Evolutionary conservation across 352 stramenopile genomes (phyloP).

Genomic region (Stramenopiles sp.): DNA sequence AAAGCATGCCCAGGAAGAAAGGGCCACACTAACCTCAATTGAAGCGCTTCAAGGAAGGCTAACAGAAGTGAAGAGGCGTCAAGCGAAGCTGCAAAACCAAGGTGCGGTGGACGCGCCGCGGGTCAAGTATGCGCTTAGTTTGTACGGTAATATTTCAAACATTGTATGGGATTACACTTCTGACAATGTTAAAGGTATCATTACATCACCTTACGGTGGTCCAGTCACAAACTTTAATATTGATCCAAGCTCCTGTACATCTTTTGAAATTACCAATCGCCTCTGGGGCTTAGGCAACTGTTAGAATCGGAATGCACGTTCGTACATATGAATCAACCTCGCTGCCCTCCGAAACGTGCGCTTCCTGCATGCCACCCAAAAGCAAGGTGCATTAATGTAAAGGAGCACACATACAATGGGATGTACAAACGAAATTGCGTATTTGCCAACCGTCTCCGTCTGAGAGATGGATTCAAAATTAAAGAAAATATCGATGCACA

Average conservation of each 20-base stretch:
- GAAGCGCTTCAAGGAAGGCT: background rate
- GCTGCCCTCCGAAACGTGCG: too few relatives aligned
- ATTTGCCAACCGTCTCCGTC: too few relatives aligned
- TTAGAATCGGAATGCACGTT: too few relatives aligned
- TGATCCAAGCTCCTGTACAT: conserved; percentile 12
- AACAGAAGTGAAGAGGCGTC: background rate
- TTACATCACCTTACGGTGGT: conserved; percentile 2
- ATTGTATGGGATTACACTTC: conserved; percentile 12
- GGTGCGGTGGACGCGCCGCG: background rate
- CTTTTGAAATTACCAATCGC: conserved; percentile 11
- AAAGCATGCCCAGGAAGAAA: background rate
- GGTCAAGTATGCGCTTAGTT: conserved; percentile 7
- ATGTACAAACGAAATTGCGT: too few relatives aligned
- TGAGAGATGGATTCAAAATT: too few relatives aligned
- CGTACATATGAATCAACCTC: too few relatives aligned
- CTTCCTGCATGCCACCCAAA: too few relatives aligned
- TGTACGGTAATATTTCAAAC: conserved; percentile 12
- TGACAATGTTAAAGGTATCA: conserved; percentile 9
- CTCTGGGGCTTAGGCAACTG: background rate
- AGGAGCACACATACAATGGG: too few relatives aligned
- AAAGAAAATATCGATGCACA: too few relatives aligned
- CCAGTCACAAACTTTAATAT: conserved; percentile 9
- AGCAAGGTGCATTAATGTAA: too few relatives aligned
- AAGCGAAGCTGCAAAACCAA: conserved; percentile 2
- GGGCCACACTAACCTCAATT: background rate